Conservation (phyloP, 2,329 filamentous ascomycete genomes). For the Helotiales sp. region DNA sequence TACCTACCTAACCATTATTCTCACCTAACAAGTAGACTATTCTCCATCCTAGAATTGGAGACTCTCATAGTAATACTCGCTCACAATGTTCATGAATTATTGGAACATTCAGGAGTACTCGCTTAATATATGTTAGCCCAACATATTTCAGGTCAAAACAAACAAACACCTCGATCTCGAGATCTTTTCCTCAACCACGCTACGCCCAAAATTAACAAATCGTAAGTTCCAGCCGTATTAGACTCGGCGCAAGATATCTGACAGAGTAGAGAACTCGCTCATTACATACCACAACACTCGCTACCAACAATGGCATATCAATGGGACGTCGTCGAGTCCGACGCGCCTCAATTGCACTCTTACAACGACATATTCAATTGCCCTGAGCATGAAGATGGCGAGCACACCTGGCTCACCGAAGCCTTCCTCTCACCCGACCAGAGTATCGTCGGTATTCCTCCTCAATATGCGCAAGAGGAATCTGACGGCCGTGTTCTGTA, state of each 20-base stretch:
- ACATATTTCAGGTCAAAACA: not conserved
- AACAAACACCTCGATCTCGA: not conserved
- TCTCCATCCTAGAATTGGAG: not conserved
- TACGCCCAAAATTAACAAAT: not conserved
- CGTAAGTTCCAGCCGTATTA: not conserved
- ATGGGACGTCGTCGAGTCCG: not conserved
- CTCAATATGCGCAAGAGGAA: slow-evolving; percentile 15
- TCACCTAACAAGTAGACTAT: too few relatives aligned
- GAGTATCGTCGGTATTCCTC: slow-evolving; percentile 24
- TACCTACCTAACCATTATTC: too few relatives aligned
- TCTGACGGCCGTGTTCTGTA: slow-evolving; percentile 24
- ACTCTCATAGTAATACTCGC: not conserved
- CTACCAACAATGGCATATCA: slow-evolving; percentile 1
- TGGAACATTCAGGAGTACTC: not conserved
- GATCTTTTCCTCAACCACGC: not conserved
- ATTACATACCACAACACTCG: not conserved
- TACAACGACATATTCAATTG: slow-evolving; percentile 1
- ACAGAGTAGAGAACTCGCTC: not conserved
- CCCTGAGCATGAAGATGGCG: slow-evolving; percentile 6
- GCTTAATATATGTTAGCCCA: not conserved
- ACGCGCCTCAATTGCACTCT: not conserved
- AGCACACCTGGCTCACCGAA: slow-evolving; percentile 15
- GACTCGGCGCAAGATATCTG: not conserved
- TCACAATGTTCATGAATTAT: not conserved
- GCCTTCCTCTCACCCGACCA: not conserved